These are phyloP conservation scores for Ustilago tritici DNA, from an alignment of 1,284 basidiomycete species.

Conservation along the genomic window DNA sequence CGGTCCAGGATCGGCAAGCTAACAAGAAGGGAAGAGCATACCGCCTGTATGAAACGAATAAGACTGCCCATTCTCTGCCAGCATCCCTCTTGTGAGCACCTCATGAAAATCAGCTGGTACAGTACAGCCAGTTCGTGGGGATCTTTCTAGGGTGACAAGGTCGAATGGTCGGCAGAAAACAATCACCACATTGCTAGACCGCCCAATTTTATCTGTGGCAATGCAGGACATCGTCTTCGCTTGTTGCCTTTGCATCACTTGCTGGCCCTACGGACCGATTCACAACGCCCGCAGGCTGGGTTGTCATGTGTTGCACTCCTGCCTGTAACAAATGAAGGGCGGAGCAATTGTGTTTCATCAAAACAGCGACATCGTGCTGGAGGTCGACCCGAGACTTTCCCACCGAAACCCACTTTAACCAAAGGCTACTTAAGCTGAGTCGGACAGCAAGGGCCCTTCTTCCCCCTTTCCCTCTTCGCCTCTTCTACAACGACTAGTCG, in stretches of 20 bases:
- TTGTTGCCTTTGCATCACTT: not conserved
- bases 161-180: not conserved
- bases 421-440: constrained; percentile 1
- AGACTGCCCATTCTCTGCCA: no score
- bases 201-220: not conserved
- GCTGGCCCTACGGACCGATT: not conserved
- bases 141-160: not conserved
- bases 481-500: constrained; percentile 1
- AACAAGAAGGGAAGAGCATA: not conserved
- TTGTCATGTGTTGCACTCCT: not conserved
- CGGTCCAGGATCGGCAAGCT: not conserved
- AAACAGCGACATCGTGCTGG: not conserved
- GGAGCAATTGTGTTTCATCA: not conserved
- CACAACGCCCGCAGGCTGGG: not conserved
- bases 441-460: not conserved
- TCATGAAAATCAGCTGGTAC: not conserved
- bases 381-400: not conserved
- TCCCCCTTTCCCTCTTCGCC: not conserved
- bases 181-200: not conserved
- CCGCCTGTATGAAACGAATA: not conserved
- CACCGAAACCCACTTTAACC: not conserved
- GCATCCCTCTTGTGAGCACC: not conserved
- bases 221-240: not conserved
- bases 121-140: not conserved
- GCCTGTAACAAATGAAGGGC: not conserved